phyloP scores from a whole-genome alignment of 176 grass and related monocot species.

The Hordeum vulgare region MorexV3_pseudomolecules_assembly NC_058519.1:481091817-481092316 shows the following conservation, averaged over 20 bases:
- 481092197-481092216: background rate
- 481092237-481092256: background rate
- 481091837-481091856: slow-evolving; percentile 3
- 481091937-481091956: background rate
- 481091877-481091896: background rate
- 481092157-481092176: background rate
- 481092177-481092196: background rate
- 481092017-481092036: background rate
- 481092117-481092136: background rate
- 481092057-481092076: background rate
- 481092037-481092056: background rate
- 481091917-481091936: background rate
- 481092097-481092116: background rate
- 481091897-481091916: too few relatives aligned
- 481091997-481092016: background rate
- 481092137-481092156: too few relatives aligned
- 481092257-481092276: background rate
- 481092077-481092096: background rate
- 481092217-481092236: background rate
- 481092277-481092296: background rate
- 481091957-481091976: background rate
- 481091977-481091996: background rate
- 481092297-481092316: background rate
- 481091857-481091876: background rate
- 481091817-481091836: background rate